Evolutionary conservation across 2,329 filamentous ascomycete species (phyloP), one percentile per base, ranked within the genome.

Genomic region (Harringtonia aguacate): DNA sequence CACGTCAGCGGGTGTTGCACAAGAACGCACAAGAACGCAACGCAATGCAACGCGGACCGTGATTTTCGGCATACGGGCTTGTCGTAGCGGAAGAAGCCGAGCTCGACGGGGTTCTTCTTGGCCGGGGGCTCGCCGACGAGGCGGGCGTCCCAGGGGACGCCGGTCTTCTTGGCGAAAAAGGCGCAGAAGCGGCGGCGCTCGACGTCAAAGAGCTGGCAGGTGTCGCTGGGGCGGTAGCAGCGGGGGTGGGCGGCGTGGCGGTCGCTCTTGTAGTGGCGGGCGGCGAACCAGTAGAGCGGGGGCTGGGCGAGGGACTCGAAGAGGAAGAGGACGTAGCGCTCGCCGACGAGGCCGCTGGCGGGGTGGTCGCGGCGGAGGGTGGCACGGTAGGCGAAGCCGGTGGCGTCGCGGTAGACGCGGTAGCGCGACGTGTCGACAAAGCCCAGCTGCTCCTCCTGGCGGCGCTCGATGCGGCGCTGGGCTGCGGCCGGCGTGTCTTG

Each of bases 241-340:
- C 52, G 58, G 8, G 65, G 56, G 17, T 61, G 56, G 7, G 50
- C n/a, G n/a, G n/a, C 54, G 46, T 62, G 61, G 8, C 60, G 58
- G 8, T 60, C 65, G 44, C 61, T 64, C 42, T 66, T 65, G 52
- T 65, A 67, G 50, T 65, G 67, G 43, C 74, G 75, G 38, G 68
- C 70, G 8, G 73, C 73, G 37, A 77, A 74, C 50, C 70, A 73
- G 61, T 86, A 88, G 0, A 74, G 69, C 46, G 64, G 66, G 0
- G 81, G 81, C 14, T 63, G 61, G 12, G 69, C 63, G 47, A 76
- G 69, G 6, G 79, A 82, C 58, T 86, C 77, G 63, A 78, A 85
- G 41, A 89, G 67, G 47, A 69, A 73, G 3, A 85, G 58, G 0
- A 67, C 63, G 34, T 77, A 80, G 29, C 72, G 75, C 54, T 86